Conservation (phyloP, 352 stramenopile genomes). For the Blastocystis sp. region DNA sequence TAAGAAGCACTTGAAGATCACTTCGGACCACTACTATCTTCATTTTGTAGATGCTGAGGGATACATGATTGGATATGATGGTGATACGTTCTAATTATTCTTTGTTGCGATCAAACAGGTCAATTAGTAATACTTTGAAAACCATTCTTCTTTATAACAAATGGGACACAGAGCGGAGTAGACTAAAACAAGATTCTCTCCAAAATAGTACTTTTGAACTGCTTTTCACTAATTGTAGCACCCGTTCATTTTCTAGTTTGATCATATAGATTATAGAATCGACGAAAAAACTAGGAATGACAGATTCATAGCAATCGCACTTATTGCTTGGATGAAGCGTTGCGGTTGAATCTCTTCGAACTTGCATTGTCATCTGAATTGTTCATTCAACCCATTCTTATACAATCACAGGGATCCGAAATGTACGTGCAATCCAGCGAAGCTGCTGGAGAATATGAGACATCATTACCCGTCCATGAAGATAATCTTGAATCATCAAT, state of each 20-base stretch:
- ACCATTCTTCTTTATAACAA: not conserved
- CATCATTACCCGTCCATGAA: not conserved
- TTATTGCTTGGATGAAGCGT: slow-evolving; percentile 12
- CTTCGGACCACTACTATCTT: slow-evolving; percentile 57
- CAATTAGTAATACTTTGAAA: not conserved
- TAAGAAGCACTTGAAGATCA: slow-evolving; percentile 43
- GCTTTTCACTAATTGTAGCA: not conserved
- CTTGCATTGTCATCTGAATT: slow-evolving; percentile 5
- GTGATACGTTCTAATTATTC: slow-evolving; percentile 46
- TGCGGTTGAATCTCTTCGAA: not conserved
- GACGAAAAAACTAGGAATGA: not conserved
- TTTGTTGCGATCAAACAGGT: slow-evolving; percentile 24
- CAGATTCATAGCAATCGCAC: not conserved
- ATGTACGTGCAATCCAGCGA: not conserved
- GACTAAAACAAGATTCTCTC: not conserved
- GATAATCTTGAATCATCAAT: not conserved
- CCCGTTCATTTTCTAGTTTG: not conserved
- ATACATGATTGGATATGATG: slow-evolving; percentile 62
- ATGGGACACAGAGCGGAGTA: not conserved
- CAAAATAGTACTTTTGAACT: not conserved
- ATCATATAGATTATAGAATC: not conserved
- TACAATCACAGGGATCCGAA: not conserved
- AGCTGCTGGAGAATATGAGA: not conserved
- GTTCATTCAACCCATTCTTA: not conserved
- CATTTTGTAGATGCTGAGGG: slow-evolving; percentile 50